phyloP scores from a whole-genome alignment of 345 rosid genomes.

The Jatropha curcas region DNA sequence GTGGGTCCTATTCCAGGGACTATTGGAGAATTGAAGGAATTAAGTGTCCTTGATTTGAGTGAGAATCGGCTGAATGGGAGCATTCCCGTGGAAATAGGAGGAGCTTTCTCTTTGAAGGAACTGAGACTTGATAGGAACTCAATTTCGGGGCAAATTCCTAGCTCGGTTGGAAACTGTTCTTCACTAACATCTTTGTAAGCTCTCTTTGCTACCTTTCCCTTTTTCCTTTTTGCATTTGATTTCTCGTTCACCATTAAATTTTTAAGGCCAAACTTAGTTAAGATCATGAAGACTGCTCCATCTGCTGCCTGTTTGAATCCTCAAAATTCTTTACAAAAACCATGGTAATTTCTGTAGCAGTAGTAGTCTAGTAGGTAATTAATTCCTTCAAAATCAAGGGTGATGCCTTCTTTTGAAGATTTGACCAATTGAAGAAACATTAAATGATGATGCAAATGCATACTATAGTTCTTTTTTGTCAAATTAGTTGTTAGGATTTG shows the following conservation, averaged over 20 bases:
- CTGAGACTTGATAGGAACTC: slow-evolving; percentile 63
- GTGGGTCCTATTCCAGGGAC: slow-evolving; percentile 52
- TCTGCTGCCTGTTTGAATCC: neutral
- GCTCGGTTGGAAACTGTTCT: slow-evolving; percentile 60
- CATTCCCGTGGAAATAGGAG: slow-evolving; percentile 68
- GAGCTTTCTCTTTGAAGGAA: slow-evolving; percentile 63
- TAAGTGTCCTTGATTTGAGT: slow-evolving; percentile 73
- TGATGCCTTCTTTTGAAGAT: neutral
- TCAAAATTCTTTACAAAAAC: neutral
- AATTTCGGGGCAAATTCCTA: slow-evolving; percentile 63
- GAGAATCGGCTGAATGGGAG: slow-evolving; percentile 63
- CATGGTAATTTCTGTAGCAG: neutral
- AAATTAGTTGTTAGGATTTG: slow-evolving; percentile 2
- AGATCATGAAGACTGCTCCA: neutral
- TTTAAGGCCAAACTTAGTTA: neutral
- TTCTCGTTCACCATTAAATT: neutral
- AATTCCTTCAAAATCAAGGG: neutral
- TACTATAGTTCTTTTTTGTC: neutral
- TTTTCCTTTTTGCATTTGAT: slow-evolving; percentile 11
- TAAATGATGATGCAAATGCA: neutral
- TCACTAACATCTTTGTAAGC: slow-evolving; percentile 68
- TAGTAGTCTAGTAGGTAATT: neutral
- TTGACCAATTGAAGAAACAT: neutral
- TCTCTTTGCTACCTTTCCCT: slow-evolving; percentile 11
- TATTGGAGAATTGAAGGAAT: slow-evolving; percentile 56